Percentiles rank a stretch among this genome's conserved stretches.
Conservation (phyloP, 177 flowering plant species). For the Tripterygium wilfordii region DNA sequence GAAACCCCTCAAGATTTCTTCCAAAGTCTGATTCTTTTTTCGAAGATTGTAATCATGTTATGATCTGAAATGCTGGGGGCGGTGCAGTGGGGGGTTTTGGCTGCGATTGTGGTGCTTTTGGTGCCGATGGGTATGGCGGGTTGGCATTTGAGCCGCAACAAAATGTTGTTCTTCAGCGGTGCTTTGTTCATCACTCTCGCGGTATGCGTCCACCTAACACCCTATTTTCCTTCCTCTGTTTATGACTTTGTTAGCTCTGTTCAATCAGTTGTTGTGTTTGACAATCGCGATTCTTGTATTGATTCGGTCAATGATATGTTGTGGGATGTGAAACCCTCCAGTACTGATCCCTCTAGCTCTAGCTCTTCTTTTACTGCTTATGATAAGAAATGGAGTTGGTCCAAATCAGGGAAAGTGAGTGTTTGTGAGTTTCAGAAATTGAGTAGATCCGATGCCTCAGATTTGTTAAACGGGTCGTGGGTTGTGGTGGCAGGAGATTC, state of each 20-base stretch:
- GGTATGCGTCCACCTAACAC: slow-evolving; percentile 78
- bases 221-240: slow-evolving; percentile 72
- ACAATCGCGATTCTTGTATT: slow-evolving; percentile 50
- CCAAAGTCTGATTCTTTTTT: too few species aligned
- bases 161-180: slow-evolving; percentile 86
- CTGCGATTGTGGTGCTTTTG: slow-evolving; percentile 73
- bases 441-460: slow-evolving; percentile 45
- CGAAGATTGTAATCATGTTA: slow-evolving; percentile 31
- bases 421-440: slow-evolving; percentile 68
- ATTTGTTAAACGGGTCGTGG: slow-evolving; percentile 90
- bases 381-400: slow-evolving; percentile 53
- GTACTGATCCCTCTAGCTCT: neutral
- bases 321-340: slow-evolving; percentile 30
- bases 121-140: slow-evolving; percentile 96
- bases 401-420: slow-evolving; percentile 22
- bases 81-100: slow-evolving; percentile 66
- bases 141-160: slow-evolving; percentile 90
- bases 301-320: slow-evolving; percentile 52
- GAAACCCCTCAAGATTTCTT: too few species aligned
- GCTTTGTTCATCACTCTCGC: slow-evolving; percentile 87
- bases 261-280: slow-evolving; percentile 26
- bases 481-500: slow-evolving; percentile 92
- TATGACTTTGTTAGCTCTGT: slow-evolving; percentile 28
- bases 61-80: too few species aligned
- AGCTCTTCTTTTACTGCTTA: neutral